phyloP scores from a whole-genome alignment of 352 stramenopile species.

The Globisporangium cylindrosporum region DNA sequence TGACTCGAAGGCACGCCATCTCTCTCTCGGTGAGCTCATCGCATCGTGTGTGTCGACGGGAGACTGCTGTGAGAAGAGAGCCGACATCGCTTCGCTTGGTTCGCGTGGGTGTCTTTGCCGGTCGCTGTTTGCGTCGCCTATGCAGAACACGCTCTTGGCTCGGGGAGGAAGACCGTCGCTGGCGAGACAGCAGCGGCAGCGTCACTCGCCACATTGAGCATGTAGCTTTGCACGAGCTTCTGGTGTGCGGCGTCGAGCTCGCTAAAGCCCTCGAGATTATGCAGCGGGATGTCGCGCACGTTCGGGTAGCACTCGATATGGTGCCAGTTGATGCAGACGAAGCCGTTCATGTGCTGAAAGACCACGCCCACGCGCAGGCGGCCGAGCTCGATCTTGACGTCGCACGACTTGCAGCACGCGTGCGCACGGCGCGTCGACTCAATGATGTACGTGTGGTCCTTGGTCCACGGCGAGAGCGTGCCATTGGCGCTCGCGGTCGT shows the following conservation, averaged over 20 bases:
- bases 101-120: no score
- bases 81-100: no score
- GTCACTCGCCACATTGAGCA: constrained; percentile 16
- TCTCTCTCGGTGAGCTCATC: no score
- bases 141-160: constrained; percentile 31
- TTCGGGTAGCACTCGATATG: constrained; percentile 77
- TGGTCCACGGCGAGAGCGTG: constrained; percentile 53
- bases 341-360: constrained; percentile 79
- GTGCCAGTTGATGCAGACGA: constrained; percentile 85
- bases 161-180: constrained; percentile 23
- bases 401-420: constrained; percentile 75
- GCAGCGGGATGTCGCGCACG: constrained; percentile 52
- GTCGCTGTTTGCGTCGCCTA: constrained; percentile 14
- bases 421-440: constrained; percentile 65
- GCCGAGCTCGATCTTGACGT: constrained; percentile 58
- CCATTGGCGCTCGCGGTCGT: constrained; percentile 24
- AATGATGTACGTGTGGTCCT: constrained; percentile 80
- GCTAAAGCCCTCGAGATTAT: constrained; percentile 65
- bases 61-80: no score
- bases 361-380: constrained; percentile 74
- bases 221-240: constrained; percentile 51
- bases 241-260: constrained; percentile 57
- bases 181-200: neutral
- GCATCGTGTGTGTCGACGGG: no score
- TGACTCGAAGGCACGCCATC: neutral